A percentile compares a stretch with the other conserved stretches of the same genome.
phyloP scores from a whole-genome alignment of 495 filamentous ascomycete species.

The Echria macrotheca region DNA sequence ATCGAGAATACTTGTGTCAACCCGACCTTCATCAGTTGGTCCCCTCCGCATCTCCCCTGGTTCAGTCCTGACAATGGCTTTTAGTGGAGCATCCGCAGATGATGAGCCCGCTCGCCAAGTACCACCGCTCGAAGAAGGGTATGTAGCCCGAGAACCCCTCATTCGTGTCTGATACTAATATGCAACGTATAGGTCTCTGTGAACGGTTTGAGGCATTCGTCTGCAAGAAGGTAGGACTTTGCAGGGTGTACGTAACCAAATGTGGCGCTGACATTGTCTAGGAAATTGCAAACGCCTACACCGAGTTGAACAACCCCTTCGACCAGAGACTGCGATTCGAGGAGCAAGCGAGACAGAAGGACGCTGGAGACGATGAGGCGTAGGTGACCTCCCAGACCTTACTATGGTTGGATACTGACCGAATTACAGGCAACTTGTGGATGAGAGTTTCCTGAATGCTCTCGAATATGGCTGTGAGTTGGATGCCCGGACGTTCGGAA shows the following conservation, averaged over 20 bases:
- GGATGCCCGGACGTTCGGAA: too few relatives aligned
- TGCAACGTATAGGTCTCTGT: conserved; percentile 47
- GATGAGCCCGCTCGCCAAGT: conserved; percentile 98
- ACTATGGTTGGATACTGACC: conserved; percentile 8
- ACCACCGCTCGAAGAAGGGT: conserved; percentile 73
- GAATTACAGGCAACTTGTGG: conserved; percentile 61
- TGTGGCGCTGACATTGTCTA: neutral
- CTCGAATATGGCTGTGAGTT: conserved; percentile 52
- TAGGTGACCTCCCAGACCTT: conserved; percentile 1
- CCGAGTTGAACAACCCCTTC: conserved; percentile 95
- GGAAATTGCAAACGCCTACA: conserved; percentile 94
- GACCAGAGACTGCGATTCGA: conserved; percentile 92
- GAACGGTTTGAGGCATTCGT: conserved; percentile 98
- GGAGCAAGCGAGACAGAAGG: conserved; percentile 94
- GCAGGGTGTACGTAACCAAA: neutral
- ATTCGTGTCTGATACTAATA: neutral
- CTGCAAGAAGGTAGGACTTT: conserved; percentile 63
- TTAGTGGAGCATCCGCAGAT: conserved; percentile 69
- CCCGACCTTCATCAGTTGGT: conserved; percentile 87
- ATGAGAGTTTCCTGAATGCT: conserved; percentile 84
- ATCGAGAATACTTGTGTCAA: conserved; percentile 91
- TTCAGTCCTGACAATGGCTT: neutral
- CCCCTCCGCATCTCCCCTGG: conserved; percentile 6
- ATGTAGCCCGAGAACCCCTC: neutral
- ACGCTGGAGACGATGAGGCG: conserved; percentile 92